A percentile compares a stretch with the other conserved stretches of the same genome.
These are phyloP conservation scores for Plenodomus biglobosus DNA, from an alignment of 2,329 filamentous ascomycete genomes.

Conservation along the genomic window DNA sequence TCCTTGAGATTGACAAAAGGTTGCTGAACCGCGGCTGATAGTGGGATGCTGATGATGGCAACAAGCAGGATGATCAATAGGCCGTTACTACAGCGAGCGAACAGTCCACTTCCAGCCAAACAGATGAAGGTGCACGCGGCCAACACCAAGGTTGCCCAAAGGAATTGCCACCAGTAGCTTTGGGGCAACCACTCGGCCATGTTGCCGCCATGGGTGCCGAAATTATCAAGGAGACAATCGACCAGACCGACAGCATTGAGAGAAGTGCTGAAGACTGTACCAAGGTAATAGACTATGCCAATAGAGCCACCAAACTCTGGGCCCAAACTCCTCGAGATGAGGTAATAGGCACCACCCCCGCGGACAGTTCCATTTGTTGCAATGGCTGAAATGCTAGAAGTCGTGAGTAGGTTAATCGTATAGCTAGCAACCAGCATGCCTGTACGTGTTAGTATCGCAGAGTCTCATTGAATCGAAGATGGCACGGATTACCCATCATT, in stretches of 20 bases:
- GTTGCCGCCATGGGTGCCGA: conserved; percentile 60
- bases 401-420: conserved; percentile 78
- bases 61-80: conserved; percentile 70
- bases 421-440: conserved; percentile 72
- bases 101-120: conserved; percentile 76
- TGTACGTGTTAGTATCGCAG: conserved; percentile 9
- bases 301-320: conserved; percentile 90
- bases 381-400: conserved; percentile 83
- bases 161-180: conserved; percentile 75
- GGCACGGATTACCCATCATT: conserved; percentile 66
- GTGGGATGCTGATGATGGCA: conserved; percentile 76
- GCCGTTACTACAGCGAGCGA: conserved; percentile 77
- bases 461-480: not conserved
- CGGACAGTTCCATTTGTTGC: conserved; percentile 88
- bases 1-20: conserved; percentile 67
- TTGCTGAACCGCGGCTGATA: conserved; percentile 68
- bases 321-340: conserved; percentile 82
- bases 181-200: conserved; percentile 65
- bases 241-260: conserved; percentile 86
- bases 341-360: conserved; percentile 83
- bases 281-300: conserved; percentile 85
- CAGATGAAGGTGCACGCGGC: conserved; percentile 73
- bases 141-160: conserved; percentile 72
- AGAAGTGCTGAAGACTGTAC: conserved; percentile 78
- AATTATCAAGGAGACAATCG: conserved; percentile 77